A percentile compares a stretch with the other conserved stretches of the same genome.
Conservation (phyloP, 1,139 yeast species). For the Geotrichum phurueaensis region DNA sequence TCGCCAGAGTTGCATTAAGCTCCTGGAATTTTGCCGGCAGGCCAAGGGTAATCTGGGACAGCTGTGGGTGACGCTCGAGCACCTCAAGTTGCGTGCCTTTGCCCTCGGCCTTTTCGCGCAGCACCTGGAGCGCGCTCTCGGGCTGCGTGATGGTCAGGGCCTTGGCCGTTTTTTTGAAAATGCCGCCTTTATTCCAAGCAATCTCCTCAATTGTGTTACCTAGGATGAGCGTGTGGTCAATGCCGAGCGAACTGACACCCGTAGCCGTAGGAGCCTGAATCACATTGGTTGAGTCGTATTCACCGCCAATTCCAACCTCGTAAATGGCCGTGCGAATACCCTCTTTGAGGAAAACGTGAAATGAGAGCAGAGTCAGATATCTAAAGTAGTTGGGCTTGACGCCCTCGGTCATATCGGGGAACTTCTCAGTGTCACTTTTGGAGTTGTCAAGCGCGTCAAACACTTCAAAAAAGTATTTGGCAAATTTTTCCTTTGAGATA, state of each 20-base stretch:
- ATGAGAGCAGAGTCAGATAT: constrained; percentile 79
- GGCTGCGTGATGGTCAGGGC: constrained; percentile 66
- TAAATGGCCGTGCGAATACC: constrained; percentile 88
- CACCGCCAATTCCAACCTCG: constrained; percentile 98
- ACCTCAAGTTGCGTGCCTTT: constrained; percentile 45
- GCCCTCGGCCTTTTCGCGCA: constrained; percentile 64
- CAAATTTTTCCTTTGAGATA: constrained; percentile 68
- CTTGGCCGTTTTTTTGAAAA: constrained; percentile 61
- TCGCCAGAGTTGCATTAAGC: constrained; percentile 82
- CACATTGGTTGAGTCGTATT: constrained; percentile 89
- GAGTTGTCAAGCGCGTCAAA: constrained; percentile 75
- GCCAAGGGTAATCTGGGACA: constrained; percentile 49
- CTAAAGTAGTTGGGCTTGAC: constrained; percentile 92
- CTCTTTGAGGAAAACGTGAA: constrained; percentile 82
- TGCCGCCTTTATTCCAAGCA: constrained; percentile 96
- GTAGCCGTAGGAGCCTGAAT: constrained; percentile 74
- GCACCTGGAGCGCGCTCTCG: constrained; percentile 41
- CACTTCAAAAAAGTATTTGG: constrained; percentile 86
- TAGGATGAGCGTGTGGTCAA: constrained; percentile 85
- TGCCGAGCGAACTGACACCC: constrained; percentile 81
- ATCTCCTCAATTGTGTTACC: constrained; percentile 86
- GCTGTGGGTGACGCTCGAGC: constrained; percentile 42
- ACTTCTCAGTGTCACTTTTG: constrained; percentile 47
- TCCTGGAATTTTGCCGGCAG: constrained; percentile 82
- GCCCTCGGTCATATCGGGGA: constrained; percentile 68